Percentiles rank a stretch among this genome's conserved stretches.
phyloP scores from a whole-genome alignment of 805 yeast species.

The Wickerhamia fluorescens region DNA sequence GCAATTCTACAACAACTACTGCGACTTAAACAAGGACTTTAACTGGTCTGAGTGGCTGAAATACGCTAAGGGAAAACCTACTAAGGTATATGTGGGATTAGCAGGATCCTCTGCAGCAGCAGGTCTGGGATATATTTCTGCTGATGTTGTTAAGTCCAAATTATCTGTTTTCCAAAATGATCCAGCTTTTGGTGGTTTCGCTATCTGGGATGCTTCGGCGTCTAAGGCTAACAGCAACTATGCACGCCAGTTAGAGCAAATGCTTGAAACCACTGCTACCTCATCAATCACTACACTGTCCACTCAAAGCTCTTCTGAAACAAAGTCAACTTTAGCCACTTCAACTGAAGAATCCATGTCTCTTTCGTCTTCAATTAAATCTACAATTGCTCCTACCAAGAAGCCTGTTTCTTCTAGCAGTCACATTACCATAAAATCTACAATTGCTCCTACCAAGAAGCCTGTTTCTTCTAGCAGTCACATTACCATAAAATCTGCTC shows the following conservation, averaged over 20 bases:
- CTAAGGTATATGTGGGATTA: constrained; percentile 28
- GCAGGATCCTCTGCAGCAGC: constrained; percentile 29
- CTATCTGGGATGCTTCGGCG: constrained; percentile 76
- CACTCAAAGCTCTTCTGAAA: too few relatives aligned
- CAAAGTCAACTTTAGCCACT: too few relatives aligned
- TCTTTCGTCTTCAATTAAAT: too few relatives aligned
- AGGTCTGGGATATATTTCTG: constrained; percentile 23
- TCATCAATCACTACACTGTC: too few relatives aligned
- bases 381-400: not conserved
- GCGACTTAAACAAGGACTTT: constrained; percentile 20
- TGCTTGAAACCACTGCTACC: not conserved
- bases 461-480: not conserved
- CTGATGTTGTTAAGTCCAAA: constrained; percentile 13
- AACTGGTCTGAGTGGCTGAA: constrained; percentile 31
- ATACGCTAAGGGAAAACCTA: constrained; percentile 25
- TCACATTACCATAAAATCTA: not conserved
- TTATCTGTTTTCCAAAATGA: constrained; percentile 9
- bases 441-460: not conserved
- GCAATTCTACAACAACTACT: constrained; percentile 34
- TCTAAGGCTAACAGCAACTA: not conserved
- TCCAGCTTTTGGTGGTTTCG: constrained; percentile 55
- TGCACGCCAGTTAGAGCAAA: not conserved
- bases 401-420: not conserved
- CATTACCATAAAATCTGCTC: not conserved
- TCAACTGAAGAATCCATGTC: too few relatives aligned